Base-by-base conservation (phyloP, 2,329 filamentous ascomycete species). In the Penicillium sp. region DNA sequence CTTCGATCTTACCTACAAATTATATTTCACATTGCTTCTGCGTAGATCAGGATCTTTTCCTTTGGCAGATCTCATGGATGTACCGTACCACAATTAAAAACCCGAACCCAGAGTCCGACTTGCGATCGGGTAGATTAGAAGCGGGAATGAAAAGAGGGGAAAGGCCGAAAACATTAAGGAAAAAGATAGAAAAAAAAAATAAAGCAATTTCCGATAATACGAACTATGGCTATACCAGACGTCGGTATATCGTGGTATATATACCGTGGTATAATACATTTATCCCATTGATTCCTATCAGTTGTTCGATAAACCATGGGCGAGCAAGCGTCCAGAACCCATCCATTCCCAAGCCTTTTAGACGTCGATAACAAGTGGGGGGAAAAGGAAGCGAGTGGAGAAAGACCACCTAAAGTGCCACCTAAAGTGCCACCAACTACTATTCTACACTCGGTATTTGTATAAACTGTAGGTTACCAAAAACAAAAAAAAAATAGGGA, bases 71-170 rank as follows among this genome's bases (percentile, higher is more conserved):
- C 22, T n/a, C 15, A 45, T 13, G 2, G 22, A 45, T 8, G 19
- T 24, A 26, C 42, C 42, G n/a, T n/a, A 26, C 44, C 28, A 8
- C 8, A 8, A 10, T 28, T 7, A 12, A 15, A 28, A 59, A 33
- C 53, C 44, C 57, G 54, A 59, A 33, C 53, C 44, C 57, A 51
- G 53, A 64, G 62, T 54, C 59, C 57, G 63, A 60, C 40, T 40
- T 37, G n/a, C 24, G 28, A 40, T 37, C 37, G 53, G 44, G 44
- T 33, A 38, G 33, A 45, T 24, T 12, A 24, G 42, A 50, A 30
- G 35, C n/a, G 19, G 26, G 12, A 19, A 47, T 38, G 19, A 17
- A 57, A 35, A 49, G 30, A 35, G 28, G 35, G 53, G 35, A 44
- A 56, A 13, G 13, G 10, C 2, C 13, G 26, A 22, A 42, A 42